Conservation (phyloP, 768 basidiomycete species). For the Leccinum longicurvipes region DNA sequence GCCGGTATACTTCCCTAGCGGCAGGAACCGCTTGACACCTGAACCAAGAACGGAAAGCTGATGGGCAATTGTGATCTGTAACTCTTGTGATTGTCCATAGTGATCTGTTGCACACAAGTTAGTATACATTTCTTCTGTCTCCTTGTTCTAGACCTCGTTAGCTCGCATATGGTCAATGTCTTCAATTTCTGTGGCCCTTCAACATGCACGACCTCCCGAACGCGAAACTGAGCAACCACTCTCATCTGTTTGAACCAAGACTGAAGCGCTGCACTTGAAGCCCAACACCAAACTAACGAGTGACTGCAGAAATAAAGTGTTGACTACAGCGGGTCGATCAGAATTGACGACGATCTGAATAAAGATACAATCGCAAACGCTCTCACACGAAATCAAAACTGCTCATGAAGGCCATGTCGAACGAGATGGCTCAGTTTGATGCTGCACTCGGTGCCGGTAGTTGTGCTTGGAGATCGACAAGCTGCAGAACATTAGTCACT, state of each 20-base stretch:
- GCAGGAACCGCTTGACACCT: slow-evolving; percentile 42
- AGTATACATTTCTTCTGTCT: not conserved
- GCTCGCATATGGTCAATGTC: not conserved
- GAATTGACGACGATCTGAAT: not conserved
- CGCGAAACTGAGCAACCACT: no score
- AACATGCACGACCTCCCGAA: not conserved
- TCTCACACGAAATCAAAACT: not conserved
- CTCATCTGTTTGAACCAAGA: not conserved
- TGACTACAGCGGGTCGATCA: not conserved
- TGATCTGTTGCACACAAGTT: not conserved
- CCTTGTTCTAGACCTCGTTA: not conserved
- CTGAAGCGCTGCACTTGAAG: no score
- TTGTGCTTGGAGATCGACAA: slow-evolving; percentile 64
- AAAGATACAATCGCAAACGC: not conserved
- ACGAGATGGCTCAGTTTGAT: slow-evolving; percentile 7
- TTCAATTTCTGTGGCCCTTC: not conserved
- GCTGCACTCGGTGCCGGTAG: slow-evolving; percentile 35
- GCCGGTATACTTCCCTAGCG: slow-evolving; percentile 41
- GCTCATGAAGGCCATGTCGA: not conserved
- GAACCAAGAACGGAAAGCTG: slow-evolving; percentile 64
- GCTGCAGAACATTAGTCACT: slow-evolving; percentile 37
- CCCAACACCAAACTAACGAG: not conserved
- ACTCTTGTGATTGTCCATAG: not conserved
- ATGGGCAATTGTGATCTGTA: slow-evolving; percentile 25
- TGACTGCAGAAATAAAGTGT: not conserved